These are phyloP conservation scores for Zygoascus hellenicus DNA, from an alignment of 1,139 yeast genomes.

Conservation along the genomic window DNA sequence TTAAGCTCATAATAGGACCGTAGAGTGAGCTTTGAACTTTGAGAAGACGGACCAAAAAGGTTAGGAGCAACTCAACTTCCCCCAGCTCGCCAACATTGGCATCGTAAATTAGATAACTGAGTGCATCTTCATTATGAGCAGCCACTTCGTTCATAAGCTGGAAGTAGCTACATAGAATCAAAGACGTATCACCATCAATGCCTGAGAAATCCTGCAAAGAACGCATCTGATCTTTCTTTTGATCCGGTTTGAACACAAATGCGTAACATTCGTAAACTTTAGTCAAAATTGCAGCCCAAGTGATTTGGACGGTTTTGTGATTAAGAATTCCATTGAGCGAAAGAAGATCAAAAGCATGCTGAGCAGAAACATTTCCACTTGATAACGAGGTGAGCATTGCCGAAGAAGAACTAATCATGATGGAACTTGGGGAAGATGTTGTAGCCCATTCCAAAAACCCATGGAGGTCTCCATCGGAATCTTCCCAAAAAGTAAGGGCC, in stretches of 20 bases:
- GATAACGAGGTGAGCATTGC: conserved; percentile 72
- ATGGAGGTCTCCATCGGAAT: conserved; percentile 53
- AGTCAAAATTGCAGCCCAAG: conserved; percentile 5
- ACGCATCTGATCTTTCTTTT: conserved; percentile 4
- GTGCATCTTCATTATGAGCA: conserved; percentile 38
- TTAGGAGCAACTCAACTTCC: conserved; percentile 14
- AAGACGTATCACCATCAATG: conserved; percentile 75
- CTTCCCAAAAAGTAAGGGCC: conserved; percentile 65
- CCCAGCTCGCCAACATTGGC: conserved; percentile 13
- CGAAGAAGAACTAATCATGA: conserved; percentile 74
- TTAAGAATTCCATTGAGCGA: conserved; percentile 1
- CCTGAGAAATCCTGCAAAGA: conserved; percentile 35
- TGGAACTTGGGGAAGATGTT: conserved; percentile 20
- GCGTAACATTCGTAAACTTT: conserved; percentile 7
- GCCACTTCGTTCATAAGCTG: conserved; percentile 49
- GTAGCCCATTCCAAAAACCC: conserved; percentile 90
- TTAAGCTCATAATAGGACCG: conserved; percentile 48
- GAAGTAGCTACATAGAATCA: conserved; percentile 68
- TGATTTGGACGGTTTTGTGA: conserved; percentile 8
- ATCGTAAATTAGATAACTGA: conserved; percentile 4
- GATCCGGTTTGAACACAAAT: not conserved
- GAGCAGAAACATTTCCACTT: conserved; percentile 43
- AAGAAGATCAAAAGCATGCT: conserved; percentile 5
- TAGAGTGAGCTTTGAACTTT: conserved; percentile 47
- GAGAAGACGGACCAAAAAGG: conserved; percentile 43